phyloP scores from a whole-genome alignment of 495 filamentous ascomycete genomes.

The Aspergillus conjunctus region DNA sequence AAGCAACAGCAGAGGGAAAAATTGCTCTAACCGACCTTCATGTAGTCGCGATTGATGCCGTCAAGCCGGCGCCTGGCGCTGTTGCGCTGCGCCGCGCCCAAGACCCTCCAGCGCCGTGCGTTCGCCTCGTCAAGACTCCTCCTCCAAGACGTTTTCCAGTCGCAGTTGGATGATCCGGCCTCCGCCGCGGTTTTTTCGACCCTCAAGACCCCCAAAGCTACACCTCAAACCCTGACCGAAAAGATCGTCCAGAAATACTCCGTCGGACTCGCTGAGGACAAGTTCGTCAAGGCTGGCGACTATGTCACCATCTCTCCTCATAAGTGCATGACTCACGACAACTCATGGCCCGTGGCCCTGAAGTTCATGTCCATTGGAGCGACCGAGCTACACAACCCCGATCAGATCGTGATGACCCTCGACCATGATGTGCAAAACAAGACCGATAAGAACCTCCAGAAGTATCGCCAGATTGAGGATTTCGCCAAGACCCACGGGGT shows the following conservation, averaged over 20 bases:
- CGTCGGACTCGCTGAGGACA: constrained; percentile 67
- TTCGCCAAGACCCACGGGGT: constrained; percentile 82
- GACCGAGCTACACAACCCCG: constrained; percentile 66
- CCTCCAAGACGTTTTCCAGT: constrained; percentile 53
- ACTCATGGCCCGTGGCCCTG: constrained; percentile 79
- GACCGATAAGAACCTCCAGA: constrained; percentile 76
- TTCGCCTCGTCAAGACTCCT: constrained; percentile 44
- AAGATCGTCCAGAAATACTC: constrained; percentile 84
- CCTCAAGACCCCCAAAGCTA: constrained; percentile 35
- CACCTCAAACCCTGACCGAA: constrained; percentile 78
- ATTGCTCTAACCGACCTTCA: constrained; percentile 8
- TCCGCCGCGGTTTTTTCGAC: constrained; percentile 48
- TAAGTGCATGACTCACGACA: constrained; percentile 88
- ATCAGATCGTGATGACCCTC: constrained; percentile 83
- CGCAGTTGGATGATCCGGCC: constrained; percentile 48
- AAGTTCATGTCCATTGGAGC: constrained; percentile 94
- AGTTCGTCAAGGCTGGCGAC: constrained; percentile 74
- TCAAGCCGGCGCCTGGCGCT: constrained; percentile 33
- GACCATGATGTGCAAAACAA: constrained; percentile 96
- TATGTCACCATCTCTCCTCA: constrained; percentile 79
- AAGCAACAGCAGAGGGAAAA: neutral
- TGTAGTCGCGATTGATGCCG: constrained; percentile 39
- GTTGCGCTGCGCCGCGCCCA: constrained; percentile 30
- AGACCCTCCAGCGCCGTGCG: constrained; percentile 34
- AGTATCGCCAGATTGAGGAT: constrained; percentile 82